Percentiles rank a stretch among this genome's conserved stretches.
These are phyloP conservation scores for Aspergillus leporis DNA, from an alignment of 495 filamentous ascomycete species.

Conservation along the genomic window DNA sequence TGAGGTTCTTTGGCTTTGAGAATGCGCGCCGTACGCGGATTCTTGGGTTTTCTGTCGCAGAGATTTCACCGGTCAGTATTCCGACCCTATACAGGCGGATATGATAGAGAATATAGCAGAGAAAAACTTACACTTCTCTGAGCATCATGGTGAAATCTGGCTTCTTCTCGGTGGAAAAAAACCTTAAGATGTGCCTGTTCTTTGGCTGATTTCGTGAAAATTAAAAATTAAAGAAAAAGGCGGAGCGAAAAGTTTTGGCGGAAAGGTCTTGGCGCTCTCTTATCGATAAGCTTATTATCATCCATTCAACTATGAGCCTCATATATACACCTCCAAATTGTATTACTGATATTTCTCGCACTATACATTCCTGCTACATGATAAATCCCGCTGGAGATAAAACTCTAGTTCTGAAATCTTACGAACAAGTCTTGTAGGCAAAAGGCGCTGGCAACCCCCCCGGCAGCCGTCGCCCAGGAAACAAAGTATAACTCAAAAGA, in stretches of 20 bases:
- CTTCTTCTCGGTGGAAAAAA: conserved; percentile 1
- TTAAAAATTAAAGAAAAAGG: conserved; percentile 9
- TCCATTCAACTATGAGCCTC: not conserved
- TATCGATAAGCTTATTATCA: conserved; percentile 30
- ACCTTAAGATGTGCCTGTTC: conserved; percentile 2
- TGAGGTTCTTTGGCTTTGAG: conserved; percentile 92
- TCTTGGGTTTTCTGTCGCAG: conserved; percentile 74
- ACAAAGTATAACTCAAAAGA: too few relatives aligned
- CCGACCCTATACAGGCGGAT: not conserved
- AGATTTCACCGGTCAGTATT: conserved; percentile 21
- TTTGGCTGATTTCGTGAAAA: conserved; percentile 4
- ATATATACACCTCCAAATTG: too few relatives aligned
- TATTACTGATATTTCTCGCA: too few relatives aligned
- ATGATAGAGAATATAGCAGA: not conserved
- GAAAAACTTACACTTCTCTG: conserved; percentile 39
- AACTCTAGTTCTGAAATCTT: too few relatives aligned
- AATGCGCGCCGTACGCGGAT: conserved; percentile 89
- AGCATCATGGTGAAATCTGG: conserved; percentile 23
- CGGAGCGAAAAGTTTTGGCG: conserved; percentile 28
- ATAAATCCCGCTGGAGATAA: too few relatives aligned
- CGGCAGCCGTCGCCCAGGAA: too few relatives aligned
- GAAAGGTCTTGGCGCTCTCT: conserved; percentile 26
- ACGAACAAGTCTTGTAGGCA: too few relatives aligned
- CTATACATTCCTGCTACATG: too few relatives aligned
- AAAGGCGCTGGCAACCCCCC: too few relatives aligned